These are phyloP conservation scores for Penicillium lividum DNA, from an alignment of 495 filamentous ascomycete genomes.

Conservation along the genomic window DNA sequence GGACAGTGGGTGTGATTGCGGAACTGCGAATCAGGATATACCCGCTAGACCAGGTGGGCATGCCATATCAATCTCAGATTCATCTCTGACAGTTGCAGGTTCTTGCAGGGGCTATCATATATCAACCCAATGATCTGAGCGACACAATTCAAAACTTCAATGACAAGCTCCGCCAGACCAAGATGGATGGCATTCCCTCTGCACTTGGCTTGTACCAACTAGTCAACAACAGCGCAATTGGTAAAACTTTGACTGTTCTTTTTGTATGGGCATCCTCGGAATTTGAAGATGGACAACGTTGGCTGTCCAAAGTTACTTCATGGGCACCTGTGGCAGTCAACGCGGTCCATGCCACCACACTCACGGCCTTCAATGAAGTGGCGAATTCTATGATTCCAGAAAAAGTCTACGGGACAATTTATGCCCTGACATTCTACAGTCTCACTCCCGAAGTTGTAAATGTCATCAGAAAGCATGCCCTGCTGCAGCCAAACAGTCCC, in stretches of 20 bases:
- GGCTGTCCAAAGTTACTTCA: slow-evolving; percentile 13
- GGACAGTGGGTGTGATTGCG: slow-evolving; percentile 39
- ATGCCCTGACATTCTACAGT: slow-evolving; percentile 2
- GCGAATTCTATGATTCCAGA: slow-evolving; percentile 3
- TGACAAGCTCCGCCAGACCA: slow-evolving; percentile 9
- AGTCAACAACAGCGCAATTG: slow-evolving; percentile 8
- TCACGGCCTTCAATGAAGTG: slow-evolving; percentile 12
- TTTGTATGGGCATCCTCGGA: slow-evolving; percentile 23
- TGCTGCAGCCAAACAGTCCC: slow-evolving; percentile 9
- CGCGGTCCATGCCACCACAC: slow-evolving; percentile 13
- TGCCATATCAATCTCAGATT: not conserved
- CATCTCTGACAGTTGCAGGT: slow-evolving; percentile 6
- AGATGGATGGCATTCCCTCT: slow-evolving; percentile 10
- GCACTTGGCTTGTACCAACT: slow-evolving; percentile 14
- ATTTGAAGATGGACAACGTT: slow-evolving; percentile 14
- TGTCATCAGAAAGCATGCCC: slow-evolving; percentile 11
- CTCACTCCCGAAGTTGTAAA: slow-evolving; percentile 19
- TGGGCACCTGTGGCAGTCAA: slow-evolving; percentile 15
- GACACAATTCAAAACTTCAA: slow-evolving; percentile 12
- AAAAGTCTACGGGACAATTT: slow-evolving; percentile 8
- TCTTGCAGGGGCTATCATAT: slow-evolving; percentile 14
- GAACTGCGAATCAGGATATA: slow-evolving; percentile 41
- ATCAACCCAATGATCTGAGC: slow-evolving; percentile 11
- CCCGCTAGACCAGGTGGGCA: slow-evolving; percentile 20
- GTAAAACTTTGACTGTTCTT: slow-evolving; percentile 5